These are phyloP conservation scores for Colletotrichum brevisporum DNA, from an alignment of 2,329 filamentous ascomycete genomes.

Conservation along the genomic window DNA sequence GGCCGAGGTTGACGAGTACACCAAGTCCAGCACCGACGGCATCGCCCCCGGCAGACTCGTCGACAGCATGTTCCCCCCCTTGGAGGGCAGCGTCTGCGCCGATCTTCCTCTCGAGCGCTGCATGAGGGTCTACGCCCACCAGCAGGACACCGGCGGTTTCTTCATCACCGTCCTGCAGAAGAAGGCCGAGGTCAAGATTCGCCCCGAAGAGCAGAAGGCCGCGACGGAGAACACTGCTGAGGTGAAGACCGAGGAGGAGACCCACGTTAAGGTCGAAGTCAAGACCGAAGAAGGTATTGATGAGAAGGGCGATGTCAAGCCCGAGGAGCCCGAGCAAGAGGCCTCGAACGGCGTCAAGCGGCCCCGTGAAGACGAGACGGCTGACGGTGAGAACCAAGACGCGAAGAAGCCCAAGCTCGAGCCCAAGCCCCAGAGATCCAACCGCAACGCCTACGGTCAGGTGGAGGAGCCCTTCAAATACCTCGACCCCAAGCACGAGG, in stretches of 20 bases:
- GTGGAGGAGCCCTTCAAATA: constrained; percentile 97
- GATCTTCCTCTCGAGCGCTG: constrained; percentile 87
- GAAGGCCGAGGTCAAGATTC: constrained; percentile 82
- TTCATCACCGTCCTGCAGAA: constrained; percentile 98
- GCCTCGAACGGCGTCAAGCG: constrained; percentile 50
- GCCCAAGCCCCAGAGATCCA: constrained; percentile 51
- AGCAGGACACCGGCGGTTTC: constrained; percentile 97
- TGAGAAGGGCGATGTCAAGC: constrained; percentile 9
- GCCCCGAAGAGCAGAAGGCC: constrained; percentile 71
- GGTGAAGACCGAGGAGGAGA: constrained; percentile 17
- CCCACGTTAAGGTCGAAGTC: constrained; percentile 27
- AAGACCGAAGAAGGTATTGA: constrained; percentile 2
- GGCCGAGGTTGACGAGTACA: constrained; percentile 82
- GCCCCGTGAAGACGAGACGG: constrained; percentile 47
- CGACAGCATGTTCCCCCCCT: constrained; percentile 86
- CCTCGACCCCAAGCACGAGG: constrained; percentile 79
- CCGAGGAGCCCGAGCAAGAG: constrained; percentile 40
- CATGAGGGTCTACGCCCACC: constrained; percentile 94
- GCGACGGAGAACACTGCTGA: constrained; percentile 35
- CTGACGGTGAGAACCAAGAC: constrained; percentile 49
- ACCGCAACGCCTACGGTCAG: constrained; percentile 63
- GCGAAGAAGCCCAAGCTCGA: constrained; percentile 61
- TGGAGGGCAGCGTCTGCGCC: constrained; percentile 66
- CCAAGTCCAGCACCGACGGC: constrained; percentile 71
- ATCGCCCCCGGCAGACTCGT: constrained; percentile 76